phyloP scores from a whole-genome alignment of 192 early-diverging fungal species.

The Umbelopsis isabellina region DNA sequence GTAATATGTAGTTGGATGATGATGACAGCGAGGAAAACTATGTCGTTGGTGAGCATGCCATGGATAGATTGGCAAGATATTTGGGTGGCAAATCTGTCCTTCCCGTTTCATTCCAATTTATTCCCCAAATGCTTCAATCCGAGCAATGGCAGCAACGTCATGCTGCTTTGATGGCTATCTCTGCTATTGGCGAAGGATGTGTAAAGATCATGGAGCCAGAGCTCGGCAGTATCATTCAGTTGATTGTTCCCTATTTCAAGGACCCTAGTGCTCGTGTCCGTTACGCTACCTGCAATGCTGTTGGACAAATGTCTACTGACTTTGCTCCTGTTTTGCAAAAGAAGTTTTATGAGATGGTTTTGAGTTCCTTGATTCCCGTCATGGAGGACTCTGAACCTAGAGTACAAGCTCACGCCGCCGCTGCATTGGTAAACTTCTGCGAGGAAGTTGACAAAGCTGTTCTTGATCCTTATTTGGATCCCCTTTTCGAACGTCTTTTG shows the following conservation, averaged over 20 bases:
- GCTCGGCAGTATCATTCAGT: constrained; percentile 79
- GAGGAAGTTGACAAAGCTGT: constrained; percentile 84
- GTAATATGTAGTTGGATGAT: constrained; percentile 69
- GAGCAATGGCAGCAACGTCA: constrained; percentile 89
- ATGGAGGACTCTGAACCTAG: constrained; percentile 87
- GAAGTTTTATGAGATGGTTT: constrained; percentile 70
- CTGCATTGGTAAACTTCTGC: constrained; percentile 97
- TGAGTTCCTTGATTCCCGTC: constrained; percentile 80
- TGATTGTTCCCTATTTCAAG: constrained; percentile 79
- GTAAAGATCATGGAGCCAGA: constrained; percentile 92
- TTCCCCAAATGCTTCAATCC: constrained; percentile 87
- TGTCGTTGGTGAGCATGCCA: constrained; percentile 91
- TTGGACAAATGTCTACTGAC: constrained; percentile 98
- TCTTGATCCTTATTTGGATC: constrained; percentile 88
- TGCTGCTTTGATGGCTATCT: constrained; percentile 92
- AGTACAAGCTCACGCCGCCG: constrained; percentile 94
- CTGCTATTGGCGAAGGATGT: constrained; percentile 97
- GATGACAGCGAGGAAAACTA: constrained; percentile 89
- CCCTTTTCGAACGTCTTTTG: constrained; percentile 86
- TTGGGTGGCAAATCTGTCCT: constrained; percentile 89
- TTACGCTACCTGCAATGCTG: constrained; percentile 93
- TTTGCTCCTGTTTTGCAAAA: constrained; percentile 82
- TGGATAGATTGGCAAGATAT: constrained; percentile 90
- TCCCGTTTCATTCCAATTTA: constrained; percentile 83
- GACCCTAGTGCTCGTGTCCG: constrained; percentile 96